Percentiles rank a stretch among this genome's conserved stretches.
phyloP scores from a whole-genome alignment of 228 moss, liverwort and hornwort species.

The Sphagnum fallax region DNA sequence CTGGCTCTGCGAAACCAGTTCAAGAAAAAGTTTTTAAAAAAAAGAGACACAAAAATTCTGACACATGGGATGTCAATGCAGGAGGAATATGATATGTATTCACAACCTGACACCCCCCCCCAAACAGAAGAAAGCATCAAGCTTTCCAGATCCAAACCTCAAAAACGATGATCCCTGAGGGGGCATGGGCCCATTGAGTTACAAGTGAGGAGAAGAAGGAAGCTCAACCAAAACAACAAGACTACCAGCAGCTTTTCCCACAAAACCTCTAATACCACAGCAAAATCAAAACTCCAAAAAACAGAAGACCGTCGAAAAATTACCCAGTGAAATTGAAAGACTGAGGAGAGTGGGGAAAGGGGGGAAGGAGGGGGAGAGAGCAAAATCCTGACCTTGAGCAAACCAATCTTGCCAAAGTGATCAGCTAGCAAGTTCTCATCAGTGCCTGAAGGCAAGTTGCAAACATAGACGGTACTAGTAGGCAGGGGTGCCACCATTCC shows the following conservation, averaged over 20 bases:
- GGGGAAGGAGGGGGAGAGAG: background rate
- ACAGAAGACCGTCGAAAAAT: background rate
- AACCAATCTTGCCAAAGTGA: conserved; percentile 44
- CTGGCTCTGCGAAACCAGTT: too few species aligned
- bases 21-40: too few species aligned
- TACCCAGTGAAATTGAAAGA: background rate
- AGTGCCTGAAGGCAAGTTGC: conserved; percentile 43
- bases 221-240: background rate
- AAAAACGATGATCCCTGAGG: too few species aligned
- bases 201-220: too few species aligned
- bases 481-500: conserved; percentile 24
- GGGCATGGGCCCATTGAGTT: too few species aligned
- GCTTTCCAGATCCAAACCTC: too few species aligned
- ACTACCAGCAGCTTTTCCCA: background rate
- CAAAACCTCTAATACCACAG: background rate
- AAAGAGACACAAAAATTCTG: too few species aligned
- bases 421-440: conserved; percentile 37
- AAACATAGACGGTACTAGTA: conserved; percentile 35
- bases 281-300: background rate
- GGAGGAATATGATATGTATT: too few species aligned
- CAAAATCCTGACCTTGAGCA: conserved; percentile 25
- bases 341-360: background rate
- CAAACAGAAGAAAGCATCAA: too few species aligned
- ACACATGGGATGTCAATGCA: too few species aligned
- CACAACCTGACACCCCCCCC: too few species aligned